Base-by-base conservation (phyloP, 1,284 basidiomycete genomes). In the Meira nashicola region DNA sequence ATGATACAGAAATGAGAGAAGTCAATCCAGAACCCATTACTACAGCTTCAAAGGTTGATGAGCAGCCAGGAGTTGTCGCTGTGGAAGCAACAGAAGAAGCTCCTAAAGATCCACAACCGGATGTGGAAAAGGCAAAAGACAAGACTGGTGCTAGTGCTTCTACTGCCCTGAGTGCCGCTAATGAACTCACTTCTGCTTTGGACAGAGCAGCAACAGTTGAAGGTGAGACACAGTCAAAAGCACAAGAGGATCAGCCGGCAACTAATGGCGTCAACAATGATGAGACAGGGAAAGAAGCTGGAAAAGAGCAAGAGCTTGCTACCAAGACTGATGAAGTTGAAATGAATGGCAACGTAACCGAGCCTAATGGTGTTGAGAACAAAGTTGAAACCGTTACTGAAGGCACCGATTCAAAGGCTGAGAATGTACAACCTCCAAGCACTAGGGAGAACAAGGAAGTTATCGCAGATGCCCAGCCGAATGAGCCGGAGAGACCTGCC, bases 21-120 rank as follows among this genome's bases (percentile, higher is more conserved):
- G 23, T 17, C 43, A 44, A 25, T 25, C 17, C 17, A 4, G 23
- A 44, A 25, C 43, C 23, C 43, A 17, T 17, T 17, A 4, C 17
- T 44, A 25, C 17, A 2, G 43, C 17, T 44, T 25, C 17, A 25
- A 17, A 17, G 17, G 23, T 17, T 25, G 23, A 44, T 44, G 43
- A 44, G 17, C 17, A 44, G 9, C 17, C 43, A 14, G 4, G 4
- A 2, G 50, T 12, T 21, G 50, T 3, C 6, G 50, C 23, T 19
- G 50, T 41, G 15, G 38, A 53, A 15, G 50, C 23, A 25, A 17
- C 23, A 23, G 50, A 53, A 39, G 49, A 33, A 41, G 50, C 21
- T 41, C 14, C 48, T 4, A 28, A 50, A 12, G 25, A 25, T 9
- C n/a, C 2, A 48, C 17, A 23, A 48, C 12, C 23, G 2, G 21